Conservation (phyloP, 2,329 filamentous ascomycete genomes). For the Penicillium sp. region DNA sequence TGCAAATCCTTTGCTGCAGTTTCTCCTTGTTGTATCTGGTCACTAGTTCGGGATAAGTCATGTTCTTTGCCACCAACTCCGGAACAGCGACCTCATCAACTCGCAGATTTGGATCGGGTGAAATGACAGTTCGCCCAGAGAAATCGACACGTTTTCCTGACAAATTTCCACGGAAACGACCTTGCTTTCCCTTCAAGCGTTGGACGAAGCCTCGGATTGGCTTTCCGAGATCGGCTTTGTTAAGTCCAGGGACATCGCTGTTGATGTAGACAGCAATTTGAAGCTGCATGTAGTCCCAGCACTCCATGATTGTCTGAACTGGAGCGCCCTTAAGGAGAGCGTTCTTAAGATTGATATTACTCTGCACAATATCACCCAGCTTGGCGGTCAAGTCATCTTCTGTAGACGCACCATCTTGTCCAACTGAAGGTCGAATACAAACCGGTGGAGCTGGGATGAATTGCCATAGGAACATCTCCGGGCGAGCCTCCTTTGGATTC, state of each 20-base stretch:
- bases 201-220: conserved; percentile 92
- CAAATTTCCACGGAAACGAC: conserved; percentile 92
- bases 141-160: conserved; percentile 99
- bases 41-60: conserved; percentile 91
- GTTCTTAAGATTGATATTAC: conserved; percentile 81
- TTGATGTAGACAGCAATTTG: conserved; percentile 98
- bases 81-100: conserved; percentile 95
- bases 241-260: conserved; percentile 89
- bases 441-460: conserved; percentile 91
- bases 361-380: conserved; percentile 92
- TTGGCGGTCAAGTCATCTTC: conserved; percentile 97
- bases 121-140: conserved; percentile 95
- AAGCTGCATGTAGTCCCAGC: conserved; percentile 95
- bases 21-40: conserved; percentile 83
- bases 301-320: conserved; percentile 89
- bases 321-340: conserved; percentile 80
- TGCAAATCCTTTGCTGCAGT: conserved; percentile 68
- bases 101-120: conserved; percentile 88
- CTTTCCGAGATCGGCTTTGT: conserved; percentile 82
- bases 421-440: conserved; percentile 89
- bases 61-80: conserved; percentile 85
- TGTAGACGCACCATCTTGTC: conserved; percentile 87
- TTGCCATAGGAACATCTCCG: conserved; percentile 98
- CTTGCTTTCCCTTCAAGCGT: conserved; percentile 93
- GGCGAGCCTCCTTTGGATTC: conserved; percentile 78